These are phyloP conservation scores for Flaveria ramosissima DNA, from an alignment of 129 eudicot species.

Conservation along the genomic window DNA sequence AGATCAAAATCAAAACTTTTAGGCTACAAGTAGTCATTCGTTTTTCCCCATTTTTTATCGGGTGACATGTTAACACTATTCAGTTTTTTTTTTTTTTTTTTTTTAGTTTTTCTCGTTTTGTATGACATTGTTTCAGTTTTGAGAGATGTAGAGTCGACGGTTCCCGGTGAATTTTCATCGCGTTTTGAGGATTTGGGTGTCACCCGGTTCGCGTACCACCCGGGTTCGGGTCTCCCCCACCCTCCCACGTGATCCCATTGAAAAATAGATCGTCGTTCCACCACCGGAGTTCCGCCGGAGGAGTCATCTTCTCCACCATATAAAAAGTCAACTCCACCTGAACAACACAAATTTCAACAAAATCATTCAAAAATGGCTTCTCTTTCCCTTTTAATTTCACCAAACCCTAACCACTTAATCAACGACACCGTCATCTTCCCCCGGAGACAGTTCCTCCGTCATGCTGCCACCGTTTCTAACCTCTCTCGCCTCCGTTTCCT, in stretches of 20 bases:
- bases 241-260: not conserved
- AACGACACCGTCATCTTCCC: conserved; percentile 20
- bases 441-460: conserved; percentile 25
- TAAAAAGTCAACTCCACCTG: conserved; percentile 19
- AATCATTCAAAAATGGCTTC: conserved; percentile 37
- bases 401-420: conserved; percentile 30
- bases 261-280: conserved; percentile 29
- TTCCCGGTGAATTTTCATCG: too few species aligned
- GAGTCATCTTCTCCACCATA: conserved; percentile 19
- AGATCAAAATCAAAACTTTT: too few species aligned
- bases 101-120: too few species aligned
- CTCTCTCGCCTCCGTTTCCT: conserved; percentile 5
- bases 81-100: too few species aligned
- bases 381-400: conserved; percentile 25
- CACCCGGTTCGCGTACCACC: too few species aligned
- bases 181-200: too few species aligned
- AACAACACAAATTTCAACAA: conserved; percentile 31
- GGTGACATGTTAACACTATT: too few species aligned
- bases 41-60: too few species aligned
- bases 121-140: too few species aligned
- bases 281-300: conserved; percentile 20
- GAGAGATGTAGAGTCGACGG: too few species aligned
- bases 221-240: too few species aligned
- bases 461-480: conserved; percentile 18
- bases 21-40: too few species aligned